Evolutionary conservation across 2,329 filamentous ascomycete species (phyloP), one percentile per base, ranked within the genome.

Genomic region (Ophiocordyceps polyrhachis-furcata): DNA sequence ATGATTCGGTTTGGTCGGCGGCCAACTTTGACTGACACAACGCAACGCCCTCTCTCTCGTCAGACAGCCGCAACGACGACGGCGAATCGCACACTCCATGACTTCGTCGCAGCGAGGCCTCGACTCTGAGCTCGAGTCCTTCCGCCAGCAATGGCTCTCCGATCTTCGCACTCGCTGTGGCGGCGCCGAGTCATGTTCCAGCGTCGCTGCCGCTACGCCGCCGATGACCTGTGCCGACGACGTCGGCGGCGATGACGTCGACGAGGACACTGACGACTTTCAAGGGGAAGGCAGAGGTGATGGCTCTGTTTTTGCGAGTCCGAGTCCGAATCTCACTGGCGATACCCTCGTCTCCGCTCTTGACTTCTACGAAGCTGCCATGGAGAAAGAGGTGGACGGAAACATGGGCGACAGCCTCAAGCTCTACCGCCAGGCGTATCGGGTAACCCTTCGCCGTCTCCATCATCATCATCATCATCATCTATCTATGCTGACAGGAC

Each of bases 331-430:
- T 2, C 9, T 11, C 8, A 11, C 25, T 28, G 9, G 25, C 5
- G 9, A 28, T 28, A 11, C 6, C 52, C 83, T 83, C 5, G 67
- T 69, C 20, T 83, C 88, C 12, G 91, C 91, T 1, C 64, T 98
- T 15, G 91, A 96, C 53, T 84, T 94, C 60, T 96, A 91, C 55
- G 91, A 96, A 59, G 77, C 76, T 57, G 91, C 89, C 4, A 88
- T 94, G 46, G 83, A 93, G 62, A 87, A 80, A 60, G 91, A 98
- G 63, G 74, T 72, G 0, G 76, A 83, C 53, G 91, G 91, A 1
- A 91, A 77, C 49, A 69, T 96, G 43, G 87, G 88, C 5, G 89
- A 96, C 50, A 96, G 89, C 57, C 60, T 98, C 45, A 77, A 74
- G 51, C 72, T 93, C 43, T 98, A 98, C 61, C 77, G 91, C 42